These are phyloP conservation scores for Tetrahymena borealis DNA, from an alignment of 73 alveolate genomes.

Conservation along the genomic window DNA sequence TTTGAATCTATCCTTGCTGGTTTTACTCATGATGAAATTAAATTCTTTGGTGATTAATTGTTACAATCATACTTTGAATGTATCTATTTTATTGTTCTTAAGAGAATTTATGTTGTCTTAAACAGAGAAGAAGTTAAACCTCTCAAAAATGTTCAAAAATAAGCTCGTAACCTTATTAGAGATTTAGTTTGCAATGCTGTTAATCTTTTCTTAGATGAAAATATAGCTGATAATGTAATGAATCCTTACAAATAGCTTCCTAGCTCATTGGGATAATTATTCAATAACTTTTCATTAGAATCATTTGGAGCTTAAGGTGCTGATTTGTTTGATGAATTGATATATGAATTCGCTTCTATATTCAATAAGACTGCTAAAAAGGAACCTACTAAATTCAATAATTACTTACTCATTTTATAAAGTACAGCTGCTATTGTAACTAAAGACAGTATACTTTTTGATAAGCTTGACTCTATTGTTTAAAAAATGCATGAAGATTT, in stretches of 20 bases:
- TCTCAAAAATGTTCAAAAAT: not conserved
- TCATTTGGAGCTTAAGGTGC: not conserved
- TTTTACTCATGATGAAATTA: not conserved
- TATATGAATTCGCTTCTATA: not conserved
- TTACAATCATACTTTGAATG: not conserved
- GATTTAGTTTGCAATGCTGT: not conserved
- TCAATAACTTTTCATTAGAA: not conserved
- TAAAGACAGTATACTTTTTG: not conserved
- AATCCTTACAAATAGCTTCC: not conserved
- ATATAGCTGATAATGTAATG: not conserved
- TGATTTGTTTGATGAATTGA: not conserved
- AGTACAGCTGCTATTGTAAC: not conserved
- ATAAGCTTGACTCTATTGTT: not conserved
- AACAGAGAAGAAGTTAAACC: not conserved
- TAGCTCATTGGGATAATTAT: not conserved
- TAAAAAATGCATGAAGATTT: not conserved
- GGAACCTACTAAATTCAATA: not conserved
- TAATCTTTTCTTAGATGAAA: not conserved
- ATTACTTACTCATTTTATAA: not conserved
- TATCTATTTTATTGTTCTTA: not conserved
- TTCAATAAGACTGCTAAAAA: not conserved
- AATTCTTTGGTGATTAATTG: not conserved
- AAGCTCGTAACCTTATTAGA: not conserved
- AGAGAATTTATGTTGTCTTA: not conserved
- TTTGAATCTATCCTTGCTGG: not conserved